Evolutionary conservation across 2,329 filamentous ascomycete genomes (phyloP).

Genomic region (Hymenoscyphus linearis): DNA sequence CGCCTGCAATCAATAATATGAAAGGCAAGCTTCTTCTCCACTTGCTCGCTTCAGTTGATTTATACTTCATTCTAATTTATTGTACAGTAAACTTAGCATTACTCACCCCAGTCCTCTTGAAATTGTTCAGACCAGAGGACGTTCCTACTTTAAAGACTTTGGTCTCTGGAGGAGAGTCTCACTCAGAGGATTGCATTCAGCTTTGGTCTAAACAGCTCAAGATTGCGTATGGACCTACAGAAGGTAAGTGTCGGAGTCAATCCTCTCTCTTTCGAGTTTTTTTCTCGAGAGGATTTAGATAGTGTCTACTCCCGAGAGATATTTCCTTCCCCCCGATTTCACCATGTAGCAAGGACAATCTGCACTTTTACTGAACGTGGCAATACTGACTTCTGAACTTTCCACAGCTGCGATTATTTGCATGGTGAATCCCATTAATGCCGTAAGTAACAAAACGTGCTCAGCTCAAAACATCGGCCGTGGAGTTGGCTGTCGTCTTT

Average conservation of each 20-base stretch:
- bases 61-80: too few species aligned
- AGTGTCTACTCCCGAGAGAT: too few species aligned
- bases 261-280: too few species aligned
- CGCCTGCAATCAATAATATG: constrained; percentile 25
- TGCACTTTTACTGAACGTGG: constrained; percentile 27
- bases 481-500: neutral
- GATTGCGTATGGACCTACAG: too few species aligned
- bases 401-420: constrained; percentile 31
- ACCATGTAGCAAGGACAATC: neutral
- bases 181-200: constrained; percentile 34
- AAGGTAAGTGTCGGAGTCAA: too few species aligned
- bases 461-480: neutral
- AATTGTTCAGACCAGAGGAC: constrained; percentile 19
- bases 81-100: constrained; percentile 7
- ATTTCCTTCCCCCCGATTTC: too few species aligned
- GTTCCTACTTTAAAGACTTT: constrained; percentile 24
- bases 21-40: constrained; percentile 13
- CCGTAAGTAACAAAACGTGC: neutral
- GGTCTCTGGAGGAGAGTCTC: constrained; percentile 28
- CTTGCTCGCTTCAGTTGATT: too few species aligned
- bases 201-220: constrained; percentile 34
- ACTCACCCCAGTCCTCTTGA: constrained; percentile 29
- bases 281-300: too few species aligned
- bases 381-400: constrained; percentile 12
- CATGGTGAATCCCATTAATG: neutral